phyloP scores from a whole-genome alignment of 139 green algal genomes.

The Ettlia oleoabundans region DNA sequence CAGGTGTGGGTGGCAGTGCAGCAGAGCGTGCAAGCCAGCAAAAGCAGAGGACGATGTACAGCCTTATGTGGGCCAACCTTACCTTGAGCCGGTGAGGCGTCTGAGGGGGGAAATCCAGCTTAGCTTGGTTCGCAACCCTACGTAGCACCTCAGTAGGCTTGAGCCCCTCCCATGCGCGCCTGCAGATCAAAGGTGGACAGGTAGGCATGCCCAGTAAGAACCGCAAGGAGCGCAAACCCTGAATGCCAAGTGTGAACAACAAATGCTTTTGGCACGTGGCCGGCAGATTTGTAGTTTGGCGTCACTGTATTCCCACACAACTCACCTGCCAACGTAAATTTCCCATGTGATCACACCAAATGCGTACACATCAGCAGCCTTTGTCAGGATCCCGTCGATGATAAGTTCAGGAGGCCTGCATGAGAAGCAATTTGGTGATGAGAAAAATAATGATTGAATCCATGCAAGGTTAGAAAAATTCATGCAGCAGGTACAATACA shows the following conservation, averaged over 20 bases:
- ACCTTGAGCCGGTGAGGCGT: constrained; percentile 52
- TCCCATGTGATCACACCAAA: constrained; percentile 60
- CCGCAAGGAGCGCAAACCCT: neutral
- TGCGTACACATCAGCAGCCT: constrained; percentile 53
- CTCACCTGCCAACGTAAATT: constrained; percentile 40
- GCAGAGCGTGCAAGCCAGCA: neutral
- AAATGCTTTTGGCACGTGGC: neutral
- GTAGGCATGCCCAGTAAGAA: neutral
- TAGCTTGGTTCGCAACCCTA: constrained; percentile 45
- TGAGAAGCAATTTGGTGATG: neutral
- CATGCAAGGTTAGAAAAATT: constrained; percentile 12
- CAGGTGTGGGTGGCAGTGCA: neutral
- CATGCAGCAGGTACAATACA: neutral
- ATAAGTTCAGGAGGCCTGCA: constrained; percentile 49
- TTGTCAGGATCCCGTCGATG: constrained; percentile 45
- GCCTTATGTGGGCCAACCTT: neutral
- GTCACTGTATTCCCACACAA: no score
- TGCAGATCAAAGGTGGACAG: neutral
- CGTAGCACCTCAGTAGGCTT: constrained; percentile 52
- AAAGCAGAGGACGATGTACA: neutral
- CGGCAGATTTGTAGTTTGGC: no score
- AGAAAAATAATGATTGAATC: constrained; percentile 34
- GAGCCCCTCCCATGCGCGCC: constrained; percentile 53
- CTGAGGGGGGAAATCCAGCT: constrained; percentile 50
- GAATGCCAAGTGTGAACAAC: neutral